Base-by-base conservation (phyloP, 2,329 filamentous ascomycete genomes). In the Cladosporium velox region DNA sequence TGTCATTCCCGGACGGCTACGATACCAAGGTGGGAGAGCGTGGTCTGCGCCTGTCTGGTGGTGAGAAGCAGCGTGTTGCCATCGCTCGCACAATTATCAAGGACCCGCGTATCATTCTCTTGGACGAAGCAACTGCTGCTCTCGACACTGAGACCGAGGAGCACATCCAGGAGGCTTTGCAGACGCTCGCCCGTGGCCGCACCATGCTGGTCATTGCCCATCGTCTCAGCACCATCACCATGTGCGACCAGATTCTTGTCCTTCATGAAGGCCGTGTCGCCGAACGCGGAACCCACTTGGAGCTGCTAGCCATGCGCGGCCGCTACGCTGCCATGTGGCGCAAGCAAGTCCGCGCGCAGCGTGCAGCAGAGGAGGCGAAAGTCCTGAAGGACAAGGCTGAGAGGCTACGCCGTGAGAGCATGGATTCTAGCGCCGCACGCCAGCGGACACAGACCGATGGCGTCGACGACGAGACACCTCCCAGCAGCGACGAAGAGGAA, bases 181-280 rank as follows among this genome's bases (percentile, higher is more conserved):
- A 89, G 66, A 92, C 87, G 15, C 87, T 98, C 57, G 91, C 92
- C 18, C 84, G 90, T 71, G 93, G 93, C 59, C 90, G 95, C 57
- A 99, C 95, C 1, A 90, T 97, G 82, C 87, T 99, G 67, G 93
- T 98, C 61, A 98, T 99, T 80, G 95, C 95, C 82, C 92, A 88
- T 81, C 81, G 84, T 49, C 78, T 86, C 30, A 85, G 83, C 66
- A 86, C 84, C 18, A 85, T 86, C 68, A 84, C 81, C 30, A 80
- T 81, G 70, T 84, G 84, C 49, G 84, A 86, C 65, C 83, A 86
- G 68, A 86, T 86, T 59, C 77, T 86, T 8, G 84, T 86, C 6
- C 76, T 86, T 59, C 81, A 85, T 69, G 81, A 84, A 69, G 84
- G 84, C 64, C 77, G 77, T 65, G 83, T 85, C 0, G 78, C 81